A percentile compares a stretch with the other conserved stretches of the same genome.
phyloP scores from a whole-genome alignment of 805 yeast species.

The Yarrowia sp. region DNA sequence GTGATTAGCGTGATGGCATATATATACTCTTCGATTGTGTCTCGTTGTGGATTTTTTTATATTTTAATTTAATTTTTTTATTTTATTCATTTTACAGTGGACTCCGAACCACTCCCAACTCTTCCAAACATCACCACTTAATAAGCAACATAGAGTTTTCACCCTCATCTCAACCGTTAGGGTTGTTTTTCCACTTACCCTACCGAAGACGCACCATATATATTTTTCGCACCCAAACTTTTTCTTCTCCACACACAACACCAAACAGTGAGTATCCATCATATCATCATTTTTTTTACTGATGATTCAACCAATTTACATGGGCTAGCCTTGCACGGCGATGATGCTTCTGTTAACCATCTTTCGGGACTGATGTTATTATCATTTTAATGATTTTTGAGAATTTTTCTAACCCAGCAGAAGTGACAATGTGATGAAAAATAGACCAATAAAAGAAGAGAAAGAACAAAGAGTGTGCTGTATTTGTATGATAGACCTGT shows the following conservation, averaged over 20 bases:
- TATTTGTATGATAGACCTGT: too few species aligned
- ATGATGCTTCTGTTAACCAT: slow-evolving; percentile 26
- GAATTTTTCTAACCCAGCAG: slow-evolving; percentile 2
- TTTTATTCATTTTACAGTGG: background rate
- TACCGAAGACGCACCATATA: background rate
- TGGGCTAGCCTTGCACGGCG: slow-evolving; percentile 25
- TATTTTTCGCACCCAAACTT: background rate
- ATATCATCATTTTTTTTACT: background rate
- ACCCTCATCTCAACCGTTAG: background rate
- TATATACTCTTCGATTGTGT: too few species aligned
- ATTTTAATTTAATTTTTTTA: too few species aligned
- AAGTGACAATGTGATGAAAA: background rate
- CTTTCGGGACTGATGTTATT: slow-evolving; percentile 26
- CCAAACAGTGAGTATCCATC: slow-evolving; percentile 12
- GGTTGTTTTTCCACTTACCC: slow-evolving; percentile 11
- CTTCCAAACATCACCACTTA: background rate
- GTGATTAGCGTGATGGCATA: too few species aligned
- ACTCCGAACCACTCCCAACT: background rate
- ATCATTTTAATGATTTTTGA: background rate
- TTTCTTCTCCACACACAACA: background rate
- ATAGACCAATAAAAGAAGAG: too few species aligned
- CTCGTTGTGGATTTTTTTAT: too few species aligned
- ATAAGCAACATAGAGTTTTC: background rate
- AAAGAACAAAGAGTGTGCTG: too few species aligned
- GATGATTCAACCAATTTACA: slow-evolving; percentile 19